Conservation (phyloP, 2,329 filamentous ascomycete species). For the Cordyceps militaris region DNA sequence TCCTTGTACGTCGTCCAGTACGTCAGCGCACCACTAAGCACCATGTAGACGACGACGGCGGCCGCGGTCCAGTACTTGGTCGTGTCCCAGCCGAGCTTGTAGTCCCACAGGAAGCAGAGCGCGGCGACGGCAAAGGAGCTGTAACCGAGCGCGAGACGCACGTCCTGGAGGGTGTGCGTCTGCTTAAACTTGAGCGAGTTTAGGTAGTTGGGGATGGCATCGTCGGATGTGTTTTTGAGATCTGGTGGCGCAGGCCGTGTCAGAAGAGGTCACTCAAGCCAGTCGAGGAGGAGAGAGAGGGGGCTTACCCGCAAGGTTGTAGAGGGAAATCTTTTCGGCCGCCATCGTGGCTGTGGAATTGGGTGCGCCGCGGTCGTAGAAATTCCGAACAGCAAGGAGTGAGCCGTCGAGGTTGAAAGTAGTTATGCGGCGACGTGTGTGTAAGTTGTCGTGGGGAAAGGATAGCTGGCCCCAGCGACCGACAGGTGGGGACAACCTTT, state of each 20-base stretch:
- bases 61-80: slow-evolving; percentile 75
- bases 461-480: slow-evolving; percentile 12
- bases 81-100: slow-evolving; percentile 78
- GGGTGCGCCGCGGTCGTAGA: not conserved
- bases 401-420: not conserved
- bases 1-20: slow-evolving; percentile 83
- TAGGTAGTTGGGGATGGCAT: slow-evolving; percentile 89
- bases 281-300: not conserved
- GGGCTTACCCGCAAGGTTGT: slow-evolving; percentile 56
- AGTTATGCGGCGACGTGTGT: slow-evolving; percentile 12
- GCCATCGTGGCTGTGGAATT: slow-evolving; percentile 24
- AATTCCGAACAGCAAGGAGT: not conserved
- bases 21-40: slow-evolving; percentile 71
- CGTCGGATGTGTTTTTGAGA: slow-evolving; percentile 93
- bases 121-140: slow-evolving; percentile 71
- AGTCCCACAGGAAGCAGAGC: slow-evolving; percentile 85
- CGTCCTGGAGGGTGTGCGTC: slow-evolving; percentile 71
- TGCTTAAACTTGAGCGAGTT: slow-evolving; percentile 80
- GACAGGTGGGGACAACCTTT: not conserved
- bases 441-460: slow-evolving; percentile 13
- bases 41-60: slow-evolving; percentile 72
- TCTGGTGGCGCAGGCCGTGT: slow-evolving; percentile 46
- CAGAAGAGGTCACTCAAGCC: not conserved
- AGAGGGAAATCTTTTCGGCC: slow-evolving; percentile 55
- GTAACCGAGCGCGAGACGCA: slow-evolving; percentile 79